These are phyloP conservation scores for Calonectria leucothoes DNA, from an alignment of 2,329 filamentous ascomycete genomes.

Conservation along the genomic window DNA sequence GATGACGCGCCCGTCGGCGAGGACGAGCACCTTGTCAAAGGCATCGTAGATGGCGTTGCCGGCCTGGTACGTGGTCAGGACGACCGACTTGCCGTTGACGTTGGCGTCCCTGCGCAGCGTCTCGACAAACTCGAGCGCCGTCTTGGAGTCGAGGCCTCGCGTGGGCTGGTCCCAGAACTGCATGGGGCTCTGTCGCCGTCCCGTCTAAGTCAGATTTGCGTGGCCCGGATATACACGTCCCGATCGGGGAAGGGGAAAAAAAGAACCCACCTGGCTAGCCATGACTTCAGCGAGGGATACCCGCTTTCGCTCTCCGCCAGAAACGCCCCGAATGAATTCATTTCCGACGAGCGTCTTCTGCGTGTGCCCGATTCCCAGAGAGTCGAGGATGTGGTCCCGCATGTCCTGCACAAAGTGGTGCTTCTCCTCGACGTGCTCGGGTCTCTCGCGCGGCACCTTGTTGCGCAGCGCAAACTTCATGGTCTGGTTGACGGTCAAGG, in stretches of 20 bases:
- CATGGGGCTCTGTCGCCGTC: slow-evolving; percentile 55
- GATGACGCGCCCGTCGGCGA: slow-evolving; percentile 74
- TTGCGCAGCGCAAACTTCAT: slow-evolving; percentile 72
- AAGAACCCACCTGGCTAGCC: slow-evolving; percentile 51
- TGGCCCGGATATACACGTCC: background rate
- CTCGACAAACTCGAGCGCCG: slow-evolving; percentile 76
- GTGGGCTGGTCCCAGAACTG: slow-evolving; percentile 79
- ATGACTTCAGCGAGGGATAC: slow-evolving; percentile 78
- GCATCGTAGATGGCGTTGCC: slow-evolving; percentile 71
- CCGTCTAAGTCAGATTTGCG: background rate
- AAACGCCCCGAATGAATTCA: slow-evolving; percentile 69
- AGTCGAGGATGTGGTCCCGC: slow-evolving; percentile 54
- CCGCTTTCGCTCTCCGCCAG: slow-evolving; percentile 74
- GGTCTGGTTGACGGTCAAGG: slow-evolving; percentile 72
- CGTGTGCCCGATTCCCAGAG: slow-evolving; percentile 75
- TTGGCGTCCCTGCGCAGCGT: slow-evolving; percentile 71
- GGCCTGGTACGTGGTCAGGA: slow-evolving; percentile 76
- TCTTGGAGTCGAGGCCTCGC: slow-evolving; percentile 76
- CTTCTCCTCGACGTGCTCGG: slow-evolving; percentile 45
- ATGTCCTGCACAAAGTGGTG: slow-evolving; percentile 45
- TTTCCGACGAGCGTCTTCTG: slow-evolving; percentile 72
- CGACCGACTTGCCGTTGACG: slow-evolving; percentile 71
- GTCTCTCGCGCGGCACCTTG: slow-evolving; percentile 68
- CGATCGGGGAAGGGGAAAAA: background rate
- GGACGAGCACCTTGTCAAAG: slow-evolving; percentile 79